Conservation (phyloP, 768 basidiomycete species). For the Leucocoprinus sp. region DNA sequence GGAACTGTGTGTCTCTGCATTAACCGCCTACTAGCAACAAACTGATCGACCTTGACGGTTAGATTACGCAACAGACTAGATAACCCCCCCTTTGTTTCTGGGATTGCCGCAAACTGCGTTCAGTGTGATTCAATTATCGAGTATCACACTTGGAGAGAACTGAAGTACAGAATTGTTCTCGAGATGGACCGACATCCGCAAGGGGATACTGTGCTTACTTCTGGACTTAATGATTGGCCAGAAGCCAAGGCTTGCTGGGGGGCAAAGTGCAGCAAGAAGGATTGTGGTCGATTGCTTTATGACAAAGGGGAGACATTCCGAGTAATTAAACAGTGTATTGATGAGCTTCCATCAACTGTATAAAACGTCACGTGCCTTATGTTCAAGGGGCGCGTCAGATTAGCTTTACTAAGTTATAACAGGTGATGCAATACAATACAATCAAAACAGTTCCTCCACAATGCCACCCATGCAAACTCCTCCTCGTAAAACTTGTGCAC, state of each 20-base stretch:
- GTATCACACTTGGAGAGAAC: conserved; percentile 57
- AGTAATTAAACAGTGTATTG: conserved; percentile 46
- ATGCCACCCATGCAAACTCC: conserved; percentile 2
- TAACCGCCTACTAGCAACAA: not conserved
- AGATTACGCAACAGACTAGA: conserved; percentile 40
- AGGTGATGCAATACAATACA: no score
- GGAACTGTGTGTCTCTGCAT: conserved; percentile 26
- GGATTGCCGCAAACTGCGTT: conserved; percentile 38
- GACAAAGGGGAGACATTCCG: conserved; percentile 47
- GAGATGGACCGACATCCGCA: conserved; percentile 54
- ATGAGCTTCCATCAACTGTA: conserved; percentile 32
- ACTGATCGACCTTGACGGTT: not conserved
- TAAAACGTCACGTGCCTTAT: conserved; percentile 13
- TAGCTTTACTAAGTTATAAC: conserved; percentile 1
- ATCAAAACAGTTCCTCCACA: no score
- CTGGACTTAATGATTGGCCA: conserved; percentile 44
- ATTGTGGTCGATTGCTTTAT: conserved; percentile 44
- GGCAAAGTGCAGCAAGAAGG: conserved; percentile 37
- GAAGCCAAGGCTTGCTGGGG: conserved; percentile 57
- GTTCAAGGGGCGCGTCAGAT: conserved; percentile 1
- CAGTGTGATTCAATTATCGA: conserved; percentile 41
- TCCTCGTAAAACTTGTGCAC: not conserved
- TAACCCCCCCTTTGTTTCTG: conserved; percentile 49
- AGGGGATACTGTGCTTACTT: conserved; percentile 46
- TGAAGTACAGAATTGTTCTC: conserved; percentile 46